Conservation (phyloP, 129 eudicot genomes). For the Apium graveolens region DNA sequence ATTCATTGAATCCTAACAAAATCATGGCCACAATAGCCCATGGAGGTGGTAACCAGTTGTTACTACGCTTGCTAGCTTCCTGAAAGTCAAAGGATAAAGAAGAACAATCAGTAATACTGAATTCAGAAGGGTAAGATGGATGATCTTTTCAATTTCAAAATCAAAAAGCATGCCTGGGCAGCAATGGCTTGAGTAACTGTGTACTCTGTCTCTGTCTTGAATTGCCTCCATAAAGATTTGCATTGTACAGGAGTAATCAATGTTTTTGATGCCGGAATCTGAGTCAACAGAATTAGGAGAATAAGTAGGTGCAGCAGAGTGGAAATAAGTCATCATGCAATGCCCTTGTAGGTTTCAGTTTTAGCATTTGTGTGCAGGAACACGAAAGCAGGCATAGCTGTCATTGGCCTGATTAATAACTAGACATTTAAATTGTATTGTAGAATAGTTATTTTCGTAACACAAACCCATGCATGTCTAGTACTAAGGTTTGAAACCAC, state of each 20-base stretch:
- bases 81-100: conserved; percentile 24
- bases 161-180: conserved; percentile 46
- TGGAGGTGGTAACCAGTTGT: conserved; percentile 99
- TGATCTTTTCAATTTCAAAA: neutral
- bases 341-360: neutral
- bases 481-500: neutral
- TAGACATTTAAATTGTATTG: neutral
- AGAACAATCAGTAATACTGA: neutral
- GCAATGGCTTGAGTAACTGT: conserved; percentile 90
- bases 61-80: conserved; percentile 94
- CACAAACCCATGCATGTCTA: neutral
- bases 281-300: neutral
- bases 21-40: conserved; percentile 90
- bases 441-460: neutral
- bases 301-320: neutral
- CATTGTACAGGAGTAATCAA: conserved; percentile 93
- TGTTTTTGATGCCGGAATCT: conserved; percentile 86
- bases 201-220: conserved; percentile 87
- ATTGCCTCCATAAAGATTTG: conserved; percentile 87
- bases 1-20: conserved; percentile 87
- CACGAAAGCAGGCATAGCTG: neutral
- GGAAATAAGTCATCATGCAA: neutral
- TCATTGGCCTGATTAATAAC: neutral
- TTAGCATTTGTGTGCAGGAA: neutral
- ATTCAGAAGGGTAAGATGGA: neutral